A percentile compares a stretch with the other conserved stretches of the same genome.
phyloP scores from a whole-genome alignment of 108 stramenopile species.

The Cyclostephanos tholiformis region DNA sequence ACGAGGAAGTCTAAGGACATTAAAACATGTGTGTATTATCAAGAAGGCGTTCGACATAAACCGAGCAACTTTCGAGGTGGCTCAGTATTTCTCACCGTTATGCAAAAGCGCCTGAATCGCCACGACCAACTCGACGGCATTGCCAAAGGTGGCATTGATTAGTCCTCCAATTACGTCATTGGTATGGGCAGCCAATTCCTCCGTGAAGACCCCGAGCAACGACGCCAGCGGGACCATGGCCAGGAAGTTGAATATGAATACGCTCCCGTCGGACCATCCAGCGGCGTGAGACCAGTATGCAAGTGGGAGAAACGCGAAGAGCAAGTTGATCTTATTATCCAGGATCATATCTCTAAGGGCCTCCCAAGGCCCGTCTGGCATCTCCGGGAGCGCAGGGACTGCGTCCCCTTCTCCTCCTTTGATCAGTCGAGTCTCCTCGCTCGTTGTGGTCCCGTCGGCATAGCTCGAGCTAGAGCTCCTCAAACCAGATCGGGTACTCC shows the following conservation, averaged over 20 bases:
- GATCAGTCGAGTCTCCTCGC: not conserved
- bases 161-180: constrained; percentile 94
- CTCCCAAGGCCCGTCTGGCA: constrained; percentile 9
- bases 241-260: constrained; percentile 92
- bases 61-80: not conserved
- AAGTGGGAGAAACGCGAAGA: constrained; percentile 72
- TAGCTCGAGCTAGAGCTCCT: not conserved
- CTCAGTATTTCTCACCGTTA: constrained; percentile 13
- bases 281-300: constrained; percentile 56
- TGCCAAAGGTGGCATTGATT: constrained; percentile 97
- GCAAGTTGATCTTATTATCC: constrained; percentile 68
- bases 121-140: constrained; percentile 93
- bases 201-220: constrained; percentile 95
- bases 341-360: constrained; percentile 51
- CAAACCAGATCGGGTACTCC: not conserved
- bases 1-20: constrained; percentile 71
- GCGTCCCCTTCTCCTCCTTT: not conserved
- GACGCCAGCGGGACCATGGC: constrained; percentile 93
- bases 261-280: constrained; percentile 60
- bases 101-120: constrained; percentile 83
- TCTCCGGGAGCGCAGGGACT: not conserved
- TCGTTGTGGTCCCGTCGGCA: not conserved
- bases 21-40: not conserved
- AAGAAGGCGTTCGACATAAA: not conserved
- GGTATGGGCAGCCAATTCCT: constrained; percentile 95